Conservation (phyloP, 768 basidiomycete species). For the Lactifluus hygrophoroides region DNA sequence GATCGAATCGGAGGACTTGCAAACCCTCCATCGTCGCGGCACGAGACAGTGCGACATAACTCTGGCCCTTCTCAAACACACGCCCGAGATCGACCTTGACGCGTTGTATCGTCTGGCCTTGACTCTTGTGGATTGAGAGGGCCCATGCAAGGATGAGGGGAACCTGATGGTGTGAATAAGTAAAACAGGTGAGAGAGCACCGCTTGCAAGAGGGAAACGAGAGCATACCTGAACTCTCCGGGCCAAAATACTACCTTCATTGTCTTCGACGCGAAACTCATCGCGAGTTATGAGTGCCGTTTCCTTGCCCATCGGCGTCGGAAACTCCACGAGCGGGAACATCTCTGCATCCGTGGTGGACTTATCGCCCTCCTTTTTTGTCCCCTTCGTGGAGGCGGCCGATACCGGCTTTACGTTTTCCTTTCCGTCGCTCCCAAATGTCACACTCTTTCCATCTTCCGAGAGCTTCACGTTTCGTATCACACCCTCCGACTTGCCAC, state of each 20-base stretch:
- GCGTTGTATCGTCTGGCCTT: constrained; percentile 62
- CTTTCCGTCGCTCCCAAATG: constrained; percentile 25
- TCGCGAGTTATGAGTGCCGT: constrained; percentile 42
- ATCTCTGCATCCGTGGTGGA: constrained; percentile 30
- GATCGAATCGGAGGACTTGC: constrained; percentile 45
- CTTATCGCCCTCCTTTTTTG: constrained; percentile 26
- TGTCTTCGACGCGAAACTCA: constrained; percentile 46
- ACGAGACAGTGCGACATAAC: constrained; percentile 43
- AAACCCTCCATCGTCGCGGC: constrained; percentile 46
- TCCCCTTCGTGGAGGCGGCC: not conserved
- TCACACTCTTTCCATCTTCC: constrained; percentile 27
- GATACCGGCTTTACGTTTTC: constrained; percentile 26
- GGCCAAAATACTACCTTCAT: constrained; percentile 41
- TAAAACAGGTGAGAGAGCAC: not conserved
- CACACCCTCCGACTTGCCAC: constrained; percentile 28
- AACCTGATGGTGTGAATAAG: constrained; percentile 32
- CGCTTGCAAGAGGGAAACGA: not conserved
- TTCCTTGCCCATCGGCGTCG: constrained; percentile 35
- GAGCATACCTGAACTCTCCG: constrained; percentile 35
- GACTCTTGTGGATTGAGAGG: constrained; percentile 71
- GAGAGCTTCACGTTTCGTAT: constrained; percentile 30
- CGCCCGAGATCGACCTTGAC: constrained; percentile 56
- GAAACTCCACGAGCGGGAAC: constrained; percentile 42
- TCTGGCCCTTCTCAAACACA: constrained; percentile 57
- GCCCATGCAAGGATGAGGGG: constrained; percentile 74